phyloP scores from a whole-genome alignment of 805 yeast genomes.

The Saccharomycopsis sp. region DNA sequence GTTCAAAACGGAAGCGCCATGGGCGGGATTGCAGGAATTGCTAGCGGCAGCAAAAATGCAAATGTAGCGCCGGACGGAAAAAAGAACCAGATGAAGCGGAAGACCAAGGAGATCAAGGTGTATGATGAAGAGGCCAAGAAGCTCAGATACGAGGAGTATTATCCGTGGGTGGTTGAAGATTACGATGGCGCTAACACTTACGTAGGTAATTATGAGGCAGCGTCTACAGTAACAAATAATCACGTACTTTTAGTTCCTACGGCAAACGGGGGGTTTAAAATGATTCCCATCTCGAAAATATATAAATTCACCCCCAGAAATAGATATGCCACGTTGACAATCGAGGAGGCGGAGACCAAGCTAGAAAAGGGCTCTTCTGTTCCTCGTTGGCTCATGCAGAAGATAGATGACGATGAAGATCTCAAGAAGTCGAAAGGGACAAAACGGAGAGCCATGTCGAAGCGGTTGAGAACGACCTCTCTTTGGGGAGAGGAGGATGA shows the following conservation, averaged over 20 bases:
- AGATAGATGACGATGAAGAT: slow-evolving; percentile 53
- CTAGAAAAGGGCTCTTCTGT: slow-evolving; percentile 70
- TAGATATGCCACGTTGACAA: slow-evolving; percentile 84
- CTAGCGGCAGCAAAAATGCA: slow-evolving; percentile 23
- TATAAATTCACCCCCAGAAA: slow-evolving; percentile 91
- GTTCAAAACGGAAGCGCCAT: background rate
- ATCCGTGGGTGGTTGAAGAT: slow-evolving; percentile 98
- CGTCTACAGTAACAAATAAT: slow-evolving; percentile 39
- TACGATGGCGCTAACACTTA: slow-evolving; percentile 90
- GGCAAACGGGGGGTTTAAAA: slow-evolving; percentile 71
- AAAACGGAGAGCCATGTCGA: slow-evolving; percentile 24
- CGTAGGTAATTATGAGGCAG: slow-evolving; percentile 95
- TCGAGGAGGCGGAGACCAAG: slow-evolving; percentile 93
- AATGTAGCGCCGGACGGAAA: slow-evolving; percentile 89
- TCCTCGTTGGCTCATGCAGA: slow-evolving; percentile 95
- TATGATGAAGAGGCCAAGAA: slow-evolving; percentile 79
- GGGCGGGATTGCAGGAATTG: background rate
- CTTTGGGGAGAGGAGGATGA: slow-evolving; percentile 29
- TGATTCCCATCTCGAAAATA: slow-evolving; percentile 93
- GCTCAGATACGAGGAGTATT: slow-evolving; percentile 89
- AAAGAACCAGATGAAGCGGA: slow-evolving; percentile 59
- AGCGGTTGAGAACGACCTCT: background rate
- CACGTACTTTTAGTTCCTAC: slow-evolving; percentile 86
- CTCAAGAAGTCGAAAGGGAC: slow-evolving; percentile 47
- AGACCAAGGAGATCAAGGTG: slow-evolving; percentile 76